Evolutionary conservation across 1,284 basidiomycete species (phyloP).

Genomic region (Vanrija sp.): DNA sequence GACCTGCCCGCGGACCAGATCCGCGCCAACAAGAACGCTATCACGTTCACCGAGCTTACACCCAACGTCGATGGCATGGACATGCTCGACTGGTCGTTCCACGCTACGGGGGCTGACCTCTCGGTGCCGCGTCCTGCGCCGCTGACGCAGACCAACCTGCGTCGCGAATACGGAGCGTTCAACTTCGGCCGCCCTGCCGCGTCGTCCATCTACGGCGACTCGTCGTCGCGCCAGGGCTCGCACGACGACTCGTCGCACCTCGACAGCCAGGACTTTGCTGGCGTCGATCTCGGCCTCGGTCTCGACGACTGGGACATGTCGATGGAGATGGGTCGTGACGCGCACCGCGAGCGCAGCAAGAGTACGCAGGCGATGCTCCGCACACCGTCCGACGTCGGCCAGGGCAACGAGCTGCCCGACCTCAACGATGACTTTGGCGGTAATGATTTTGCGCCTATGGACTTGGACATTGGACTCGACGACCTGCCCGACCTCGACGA

Average conservation of each 20-base stretch:
- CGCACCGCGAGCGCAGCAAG: conserved; percentile 38
- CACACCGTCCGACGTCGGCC: not conserved
- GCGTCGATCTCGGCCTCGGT: conserved; percentile 43
- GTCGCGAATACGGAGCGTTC: conserved; percentile 44
- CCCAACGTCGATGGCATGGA: conserved; percentile 25
- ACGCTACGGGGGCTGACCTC: conserved; percentile 9
- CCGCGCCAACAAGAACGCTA: conserved; percentile 70
- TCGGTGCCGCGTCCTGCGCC: conserved; percentile 12
- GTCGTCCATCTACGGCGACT: conserved; percentile 47
- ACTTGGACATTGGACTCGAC: conserved; percentile 50
- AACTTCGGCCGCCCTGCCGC: conserved; percentile 47
- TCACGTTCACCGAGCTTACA: conserved; percentile 38
- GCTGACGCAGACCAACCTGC: conserved; percentile 25
- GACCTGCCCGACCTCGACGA: conserved; percentile 53
- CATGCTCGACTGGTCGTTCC: conserved; percentile 41
- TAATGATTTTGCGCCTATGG: conserved; percentile 40
- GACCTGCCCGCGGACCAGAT: conserved; percentile 94
- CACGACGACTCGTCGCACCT: conserved; percentile 56
- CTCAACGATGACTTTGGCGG: conserved; percentile 19
- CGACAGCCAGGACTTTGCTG: conserved; percentile 72
- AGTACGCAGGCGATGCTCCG: conserved; percentile 47
- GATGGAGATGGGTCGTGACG: conserved; percentile 70
- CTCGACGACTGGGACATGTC: conserved; percentile 47
- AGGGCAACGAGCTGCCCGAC: conserved; percentile 41
- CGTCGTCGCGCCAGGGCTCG: conserved; percentile 34